Evolutionary conservation across 345 rosid species (phyloP), one percentile per base, ranked within the genome.

Genomic region (Capsella bursapastoris): DNA sequence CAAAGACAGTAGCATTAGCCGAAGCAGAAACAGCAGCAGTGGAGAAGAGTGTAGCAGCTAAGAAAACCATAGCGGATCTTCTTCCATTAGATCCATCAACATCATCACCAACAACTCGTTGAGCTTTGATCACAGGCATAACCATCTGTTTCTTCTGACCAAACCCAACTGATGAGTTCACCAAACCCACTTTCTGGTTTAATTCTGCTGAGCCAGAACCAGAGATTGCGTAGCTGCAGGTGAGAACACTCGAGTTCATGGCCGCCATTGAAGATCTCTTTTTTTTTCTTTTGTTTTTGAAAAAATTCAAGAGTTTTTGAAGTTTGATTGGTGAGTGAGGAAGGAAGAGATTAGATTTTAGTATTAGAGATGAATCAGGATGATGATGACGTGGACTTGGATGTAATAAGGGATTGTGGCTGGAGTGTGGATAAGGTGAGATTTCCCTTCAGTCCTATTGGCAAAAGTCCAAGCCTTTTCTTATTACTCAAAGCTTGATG

Each of bases 371-470:
- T 79, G 81, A 56, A 83, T 63, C 84, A 78, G 63, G 75, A 77
- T 67, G 83, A 80, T 77, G 86, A 80, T 80, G 83, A 80, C 68
- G 81, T 81, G 80, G 82, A 50, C 45, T 0, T 51, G 18, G 22
- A 58, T 60, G 73, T 58, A 65, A 79, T 82, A 34, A 70, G 77
- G 68, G 84, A 66, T 77, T 89, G 96, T 89, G 97, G 97, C 61
- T 70, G 86, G 87, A 80, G 86, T 85, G 91, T 84, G 91, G 97
- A 93, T 94, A 90, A 88, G 98, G 96, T 88, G 84, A 86, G 95
- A 94, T 94, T 87, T 86, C 96, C 89, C 66, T 70, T 74, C 75
- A 66, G 77, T 83, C 91, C 84, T 79, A 86, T 89, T 91, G 89
- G 97, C 82, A 74, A 78, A 73, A 53, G 11, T 64, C 66, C 62